phyloP scores from a whole-genome alignment of 2,329 filamentous ascomycete species.

The Rutstroemia sydowiana region DNA sequence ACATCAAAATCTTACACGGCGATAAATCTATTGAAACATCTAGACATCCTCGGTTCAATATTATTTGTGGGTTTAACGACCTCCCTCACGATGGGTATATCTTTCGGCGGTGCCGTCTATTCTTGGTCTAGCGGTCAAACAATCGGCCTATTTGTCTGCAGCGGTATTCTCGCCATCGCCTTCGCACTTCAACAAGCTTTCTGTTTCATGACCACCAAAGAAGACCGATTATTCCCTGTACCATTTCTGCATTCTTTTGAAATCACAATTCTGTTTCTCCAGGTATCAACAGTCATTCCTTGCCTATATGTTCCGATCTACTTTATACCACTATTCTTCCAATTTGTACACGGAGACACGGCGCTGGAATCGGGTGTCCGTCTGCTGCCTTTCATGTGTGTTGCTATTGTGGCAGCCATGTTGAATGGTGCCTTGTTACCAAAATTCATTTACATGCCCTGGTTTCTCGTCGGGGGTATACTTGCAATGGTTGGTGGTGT shows the following conservation, averaged over 20 bases:
- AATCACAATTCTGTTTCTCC: neutral
- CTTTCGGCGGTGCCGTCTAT: neutral
- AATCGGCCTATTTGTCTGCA: neutral
- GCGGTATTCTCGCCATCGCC: neutral
- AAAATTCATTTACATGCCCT: neutral
- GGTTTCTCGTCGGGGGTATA: neutral
- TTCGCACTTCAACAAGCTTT: neutral
- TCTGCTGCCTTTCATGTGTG: conserved; percentile 22
- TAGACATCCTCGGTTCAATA: neutral
- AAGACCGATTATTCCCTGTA: neutral
- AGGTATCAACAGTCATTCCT: conserved; percentile 15
- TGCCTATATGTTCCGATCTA: conserved; percentile 8
- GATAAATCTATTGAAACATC: neutral
- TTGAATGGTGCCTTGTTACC: neutral
- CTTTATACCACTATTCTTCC: conserved; percentile 40
- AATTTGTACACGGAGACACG: conserved; percentile 40
- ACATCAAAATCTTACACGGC: neutral
- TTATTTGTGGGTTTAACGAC: neutral
- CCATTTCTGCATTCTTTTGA: neutral
- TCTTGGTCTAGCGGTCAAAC: neutral
- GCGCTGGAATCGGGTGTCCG: conserved; percentile 36
- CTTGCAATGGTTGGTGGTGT: neutral
- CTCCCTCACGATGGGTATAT: neutral
- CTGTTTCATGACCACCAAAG: neutral
- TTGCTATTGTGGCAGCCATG: conserved; percentile 20